Base-by-base conservation (phyloP, 305 asterid species). In the Fraxinus sp. region DNA sequence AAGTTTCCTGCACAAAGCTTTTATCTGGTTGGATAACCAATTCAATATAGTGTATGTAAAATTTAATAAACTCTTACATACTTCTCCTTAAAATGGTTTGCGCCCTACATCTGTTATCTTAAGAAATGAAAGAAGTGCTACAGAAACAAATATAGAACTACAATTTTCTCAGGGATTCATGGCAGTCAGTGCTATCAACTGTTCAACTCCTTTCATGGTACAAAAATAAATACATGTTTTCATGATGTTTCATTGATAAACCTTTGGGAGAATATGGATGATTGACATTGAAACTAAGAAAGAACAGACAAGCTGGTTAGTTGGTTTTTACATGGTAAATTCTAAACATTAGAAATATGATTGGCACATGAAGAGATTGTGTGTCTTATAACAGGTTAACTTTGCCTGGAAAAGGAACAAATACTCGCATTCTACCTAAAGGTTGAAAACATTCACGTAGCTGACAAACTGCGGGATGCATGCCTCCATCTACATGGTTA, bases 271-370 rank as follows among this genome's bases (percentile, higher is more conserved):
- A 35, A 28, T 66, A 22, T 26, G 76, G 41, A 28, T 28, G 36
- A 32, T 16, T 13, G 41, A 28, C 41, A 13, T 30, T 70, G 76
- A 70, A 70, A 70, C 76, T 70, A 11, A 24, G 76, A 70, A 32
- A 64, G 28, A 64, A 64, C 16, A 64, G 72, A 64, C 26, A 6
- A 20, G 64, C 32, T 20, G 71, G 13, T 16, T 28, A 72, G 82
- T 79, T 55, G 43, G 32, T 82, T 43, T 13, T 71, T 35, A 66
- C 82, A 66, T 79, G 52, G 49, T 43, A 80, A 76, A 72, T 26
- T 62, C 43, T 49, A 37, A 78, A 8, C 41, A 57, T 62, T 5
- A 73, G 82, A 79, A 30, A 62, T n/a, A 68, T 68, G 75, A 26
- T 28, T 68, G 37, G 39, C 20, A 68, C 9, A 13, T 28, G 37